phyloP scores from a whole-genome alignment of 306 rosid species.

The Albizia julibrissin region DNA sequence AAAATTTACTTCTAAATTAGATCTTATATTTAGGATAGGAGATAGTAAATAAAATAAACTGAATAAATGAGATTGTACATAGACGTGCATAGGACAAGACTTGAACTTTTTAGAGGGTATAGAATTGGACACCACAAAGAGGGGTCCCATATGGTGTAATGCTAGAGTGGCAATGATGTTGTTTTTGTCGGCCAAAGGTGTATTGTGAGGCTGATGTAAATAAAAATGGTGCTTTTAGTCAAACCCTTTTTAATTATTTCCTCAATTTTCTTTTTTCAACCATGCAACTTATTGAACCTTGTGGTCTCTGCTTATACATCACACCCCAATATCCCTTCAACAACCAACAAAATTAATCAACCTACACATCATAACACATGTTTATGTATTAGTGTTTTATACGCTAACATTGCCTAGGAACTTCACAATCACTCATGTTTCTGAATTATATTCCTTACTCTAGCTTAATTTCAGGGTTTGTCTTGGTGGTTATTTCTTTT shows the following conservation, averaged over 20 bases:
- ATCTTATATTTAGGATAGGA: too few species aligned
- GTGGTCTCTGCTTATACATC: constrained; percentile 14
- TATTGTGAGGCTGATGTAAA: background rate
- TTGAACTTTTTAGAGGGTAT: background rate
- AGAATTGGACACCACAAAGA: background rate
- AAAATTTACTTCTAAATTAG: too few species aligned
- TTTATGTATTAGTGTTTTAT: background rate
- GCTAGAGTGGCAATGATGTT: constrained; percentile 8
- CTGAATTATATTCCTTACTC: background rate
- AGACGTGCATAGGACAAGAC: background rate
- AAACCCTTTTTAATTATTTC: constrained; percentile 30
- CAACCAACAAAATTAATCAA: background rate
- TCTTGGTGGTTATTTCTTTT: background rate
- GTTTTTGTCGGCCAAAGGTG: constrained; percentile 31
- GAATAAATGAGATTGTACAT: background rate
- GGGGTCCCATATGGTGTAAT: constrained; percentile 23
- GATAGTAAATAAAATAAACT: background rate
- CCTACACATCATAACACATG: background rate
- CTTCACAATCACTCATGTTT: background rate
- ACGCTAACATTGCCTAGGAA: background rate
- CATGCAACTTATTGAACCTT: background rate
- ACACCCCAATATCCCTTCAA: background rate
- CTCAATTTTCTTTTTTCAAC: constrained; percentile 23
- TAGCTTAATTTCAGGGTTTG: background rate
- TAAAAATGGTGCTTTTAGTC: constrained; percentile 41